phyloP scores from a whole-genome alignment of 176 grass and related monocot species.

The Alopecurus myosuroides region DNA sequence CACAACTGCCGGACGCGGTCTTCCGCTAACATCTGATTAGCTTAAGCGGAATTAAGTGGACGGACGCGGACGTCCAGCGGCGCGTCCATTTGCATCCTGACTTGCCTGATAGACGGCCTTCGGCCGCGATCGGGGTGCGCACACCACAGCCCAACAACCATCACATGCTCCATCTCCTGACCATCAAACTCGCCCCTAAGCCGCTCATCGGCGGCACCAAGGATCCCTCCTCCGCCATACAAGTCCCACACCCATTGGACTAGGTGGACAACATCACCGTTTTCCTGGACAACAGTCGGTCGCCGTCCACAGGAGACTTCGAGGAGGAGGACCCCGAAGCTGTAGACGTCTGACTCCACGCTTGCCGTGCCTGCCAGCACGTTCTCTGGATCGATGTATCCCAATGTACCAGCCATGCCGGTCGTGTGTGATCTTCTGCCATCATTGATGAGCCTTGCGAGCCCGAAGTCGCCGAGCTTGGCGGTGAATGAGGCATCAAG shows the following conservation, averaged over 20 bases:
- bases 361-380: neutral
- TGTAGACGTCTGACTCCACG: constrained; percentile 21
- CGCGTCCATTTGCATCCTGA: no score
- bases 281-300: neutral
- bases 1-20: no score
- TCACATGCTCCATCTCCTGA: no score
- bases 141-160: no score
- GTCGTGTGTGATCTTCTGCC: neutral
- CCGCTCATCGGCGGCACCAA: neutral
- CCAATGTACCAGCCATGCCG: neutral
- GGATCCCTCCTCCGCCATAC: neutral
- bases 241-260: constrained; percentile 11
- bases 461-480: constrained; percentile 31
- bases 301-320: neutral
- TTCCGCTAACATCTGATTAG: no score
- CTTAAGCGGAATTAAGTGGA: no score
- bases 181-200: neutral
- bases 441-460: neutral
- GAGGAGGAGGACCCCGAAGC: constrained; percentile 22
- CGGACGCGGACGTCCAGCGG: no score
- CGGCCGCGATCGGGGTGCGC: no score
- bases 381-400: constrained; percentile 23
- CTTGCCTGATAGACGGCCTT: no score
- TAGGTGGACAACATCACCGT: neutral
- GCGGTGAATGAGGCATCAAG: neutral